A percentile compares a stretch with the other conserved stretches of the same genome.
Evolutionary conservation across 176 grass and related monocot genomes (phyloP).

Genomic region (Aegilops sharonensis): DNA sequence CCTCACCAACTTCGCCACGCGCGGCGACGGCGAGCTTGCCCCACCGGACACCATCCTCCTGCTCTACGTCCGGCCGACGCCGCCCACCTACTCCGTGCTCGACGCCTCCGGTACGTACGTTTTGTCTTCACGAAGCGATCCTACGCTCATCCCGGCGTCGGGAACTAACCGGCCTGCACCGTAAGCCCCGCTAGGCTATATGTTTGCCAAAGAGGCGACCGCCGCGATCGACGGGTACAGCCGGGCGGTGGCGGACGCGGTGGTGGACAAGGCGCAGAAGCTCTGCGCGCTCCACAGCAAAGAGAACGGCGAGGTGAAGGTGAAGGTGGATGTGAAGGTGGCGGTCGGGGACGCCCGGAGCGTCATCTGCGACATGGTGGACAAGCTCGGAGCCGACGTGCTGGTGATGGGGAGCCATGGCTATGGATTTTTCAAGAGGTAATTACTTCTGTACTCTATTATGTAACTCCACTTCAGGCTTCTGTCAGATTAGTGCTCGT

Average conservation of each 20-base stretch:
- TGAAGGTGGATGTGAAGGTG: conserved; percentile 62
- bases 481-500: background rate
- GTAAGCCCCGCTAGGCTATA: conserved; percentile 44
- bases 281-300: conserved; percentile 57
- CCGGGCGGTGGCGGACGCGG: conserved; percentile 62
- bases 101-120: conserved; percentile 59
- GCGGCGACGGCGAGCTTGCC: background rate
- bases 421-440: conserved; percentile 78
- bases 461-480: background rate
- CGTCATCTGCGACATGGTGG: conserved; percentile 59
- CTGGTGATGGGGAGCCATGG: conserved; percentile 77
- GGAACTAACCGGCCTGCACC: background rate
- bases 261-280: conserved; percentile 60
- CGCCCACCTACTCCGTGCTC: conserved; percentile 50
- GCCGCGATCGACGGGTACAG: conserved; percentile 61
- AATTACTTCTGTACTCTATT: background rate
- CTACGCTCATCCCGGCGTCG: background rate
- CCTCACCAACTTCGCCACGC: conserved; percentile 47
- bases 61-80: conserved; percentile 50
- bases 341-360: conserved; percentile 55
- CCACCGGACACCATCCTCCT: conserved; percentile 56
- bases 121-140: background rate
- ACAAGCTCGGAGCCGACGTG: conserved; percentile 53
- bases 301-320: conserved; percentile 37
- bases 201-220: conserved; percentile 63